Evolutionary conservation across 2,329 filamentous ascomycete species (phyloP).

Genomic region (Xylariaceae sp.): DNA sequence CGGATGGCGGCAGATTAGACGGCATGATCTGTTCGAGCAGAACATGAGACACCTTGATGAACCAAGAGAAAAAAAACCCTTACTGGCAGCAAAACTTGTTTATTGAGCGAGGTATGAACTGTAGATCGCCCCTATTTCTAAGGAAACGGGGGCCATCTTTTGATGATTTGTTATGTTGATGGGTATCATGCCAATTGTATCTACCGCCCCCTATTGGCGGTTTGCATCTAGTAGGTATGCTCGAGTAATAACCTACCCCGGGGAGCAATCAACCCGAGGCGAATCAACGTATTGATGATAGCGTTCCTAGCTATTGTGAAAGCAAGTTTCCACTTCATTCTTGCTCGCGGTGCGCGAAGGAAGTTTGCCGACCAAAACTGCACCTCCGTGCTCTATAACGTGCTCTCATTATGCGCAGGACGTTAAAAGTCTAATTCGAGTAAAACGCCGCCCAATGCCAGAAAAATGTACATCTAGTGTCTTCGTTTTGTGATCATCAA

Average conservation of each 20-base stretch:
- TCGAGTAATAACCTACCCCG: not conserved
- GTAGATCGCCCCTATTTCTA: too few species aligned
- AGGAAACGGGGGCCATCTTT: not conserved
- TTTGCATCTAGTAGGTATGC: not conserved
- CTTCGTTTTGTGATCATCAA: slow-evolving; percentile 4
- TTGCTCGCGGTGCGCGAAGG: not conserved
- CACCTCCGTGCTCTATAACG: not conserved
- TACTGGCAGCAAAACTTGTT: too few species aligned
- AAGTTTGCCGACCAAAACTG: slow-evolving; percentile 1
- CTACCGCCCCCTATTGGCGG: not conserved
- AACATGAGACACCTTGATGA: too few species aligned
- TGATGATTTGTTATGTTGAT: not conserved
- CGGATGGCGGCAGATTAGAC: too few species aligned
- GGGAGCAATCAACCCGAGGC: not conserved
- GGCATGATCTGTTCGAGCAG: too few species aligned
- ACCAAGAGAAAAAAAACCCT: too few species aligned
- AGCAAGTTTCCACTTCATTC: not conserved
- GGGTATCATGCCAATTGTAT: not conserved
- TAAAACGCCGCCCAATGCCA: slow-evolving; percentile 27
- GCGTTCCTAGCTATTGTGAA: slow-evolving; percentile 7
- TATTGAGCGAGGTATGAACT: too few species aligned
- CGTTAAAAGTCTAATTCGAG: slow-evolving; percentile 10
- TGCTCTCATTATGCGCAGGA: not conserved
- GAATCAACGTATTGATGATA: not conserved
- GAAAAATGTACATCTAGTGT: slow-evolving; percentile 16